These are phyloP conservation scores for Zoysia matrella DNA, from an alignment of 202 grass and related monocot genomes.

Conservation along the genomic window DNA sequence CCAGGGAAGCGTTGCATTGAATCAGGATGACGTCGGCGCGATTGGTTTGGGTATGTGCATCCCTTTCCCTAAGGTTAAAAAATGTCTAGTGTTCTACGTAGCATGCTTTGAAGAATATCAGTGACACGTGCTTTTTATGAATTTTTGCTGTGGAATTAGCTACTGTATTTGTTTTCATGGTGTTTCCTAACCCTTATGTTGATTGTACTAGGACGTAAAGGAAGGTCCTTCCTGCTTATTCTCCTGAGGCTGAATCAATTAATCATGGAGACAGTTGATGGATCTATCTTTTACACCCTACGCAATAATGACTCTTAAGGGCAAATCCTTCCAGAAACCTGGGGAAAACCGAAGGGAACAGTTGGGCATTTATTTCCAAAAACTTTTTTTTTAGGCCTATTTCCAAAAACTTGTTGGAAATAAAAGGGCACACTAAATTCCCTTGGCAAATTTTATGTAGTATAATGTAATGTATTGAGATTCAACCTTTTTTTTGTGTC, in stretches of 20 bases:
- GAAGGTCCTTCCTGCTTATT: conserved; percentile 74
- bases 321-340: neutral
- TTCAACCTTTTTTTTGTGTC: too few species aligned
- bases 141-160: too few species aligned
- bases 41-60: conserved; percentile 71
- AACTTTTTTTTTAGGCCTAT: too few species aligned
- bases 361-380: neutral
- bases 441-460: too few species aligned
- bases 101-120: neutral
- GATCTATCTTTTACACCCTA: conserved; percentile 65
- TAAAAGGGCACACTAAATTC: neutral
- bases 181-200: neutral
- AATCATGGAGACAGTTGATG: conserved; percentile 65
- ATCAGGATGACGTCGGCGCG: conserved; percentile 77
- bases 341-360: neutral
- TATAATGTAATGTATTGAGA: too few species aligned
- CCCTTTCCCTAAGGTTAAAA: neutral
- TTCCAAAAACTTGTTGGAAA: neutral
- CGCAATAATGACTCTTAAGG: conserved; percentile 38
- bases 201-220: conserved; percentile 65
- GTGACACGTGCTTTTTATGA: neutral
- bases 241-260: conserved; percentile 79
- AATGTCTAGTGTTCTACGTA: conserved; percentile 9
- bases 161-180: neutral
- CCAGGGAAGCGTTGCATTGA: conserved; percentile 50